These are phyloP conservation scores for Zelonia costaricensis DNA, from an alignment of 208 protist species.

Conservation along the genomic window DNA sequence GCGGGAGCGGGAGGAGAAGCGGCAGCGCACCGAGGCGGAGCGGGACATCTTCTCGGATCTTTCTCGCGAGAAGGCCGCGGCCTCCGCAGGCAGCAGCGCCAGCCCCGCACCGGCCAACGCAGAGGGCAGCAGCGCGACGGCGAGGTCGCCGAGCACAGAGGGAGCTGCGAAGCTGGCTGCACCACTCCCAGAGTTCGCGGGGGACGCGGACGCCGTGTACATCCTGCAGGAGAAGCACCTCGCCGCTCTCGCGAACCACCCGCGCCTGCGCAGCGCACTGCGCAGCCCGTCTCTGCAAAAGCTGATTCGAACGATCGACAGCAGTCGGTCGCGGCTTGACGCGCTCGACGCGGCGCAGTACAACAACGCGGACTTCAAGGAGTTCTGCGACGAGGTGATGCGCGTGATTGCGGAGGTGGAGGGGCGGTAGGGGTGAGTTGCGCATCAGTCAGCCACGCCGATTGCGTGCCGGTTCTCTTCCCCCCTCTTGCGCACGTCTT, in stretches of 20 bases:
- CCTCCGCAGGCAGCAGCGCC: too few species aligned
- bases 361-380: conserved; percentile 74
- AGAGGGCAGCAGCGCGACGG: not conserved
- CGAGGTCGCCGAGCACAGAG: not conserved
- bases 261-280: conserved; percentile 49
- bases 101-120: not conserved
- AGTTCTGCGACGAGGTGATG: conserved; percentile 69
- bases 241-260: conserved; percentile 45
- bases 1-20: conserved; percentile 9
- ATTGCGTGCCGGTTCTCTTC: too few species aligned
- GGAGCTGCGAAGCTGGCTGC: not conserved
- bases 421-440: conserved; percentile 11
- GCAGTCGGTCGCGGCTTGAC: conserved; percentile 68
- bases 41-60: conserved; percentile 28
- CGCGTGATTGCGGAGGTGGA: conserved; percentile 39
- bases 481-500: not conserved
- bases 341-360: conserved; percentile 78
- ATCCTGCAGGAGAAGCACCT: conserved; percentile 74
- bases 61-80: conserved; percentile 16
- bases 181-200: conserved; percentile 6
- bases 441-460: too few species aligned
- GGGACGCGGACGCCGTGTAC: conserved; percentile 31
- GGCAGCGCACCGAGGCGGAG: conserved; percentile 23
- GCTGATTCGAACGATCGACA: conserved; percentile 65
- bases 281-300: conserved; percentile 54